phyloP scores from a whole-genome alignment of 1,139 yeast genomes.

The Magnusiomyces tetraspermus region DNA sequence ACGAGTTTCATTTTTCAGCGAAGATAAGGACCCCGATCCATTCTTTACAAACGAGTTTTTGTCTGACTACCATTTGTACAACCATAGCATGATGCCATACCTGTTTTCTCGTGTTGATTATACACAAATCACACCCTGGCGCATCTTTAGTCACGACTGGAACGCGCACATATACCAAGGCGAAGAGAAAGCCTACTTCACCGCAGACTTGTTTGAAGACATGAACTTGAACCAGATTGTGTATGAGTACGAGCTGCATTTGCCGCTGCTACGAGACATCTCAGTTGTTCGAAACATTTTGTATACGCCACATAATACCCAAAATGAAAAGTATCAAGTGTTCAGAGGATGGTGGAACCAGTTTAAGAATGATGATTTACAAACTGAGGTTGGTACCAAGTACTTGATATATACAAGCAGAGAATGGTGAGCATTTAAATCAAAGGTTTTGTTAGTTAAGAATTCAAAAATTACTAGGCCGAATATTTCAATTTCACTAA shows the following conservation, averaged over 20 bases:
- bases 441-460: too few relatives aligned
- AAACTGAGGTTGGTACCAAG: background rate
- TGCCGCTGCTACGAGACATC: background rate
- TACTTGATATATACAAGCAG: background rate
- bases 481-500: too few relatives aligned
- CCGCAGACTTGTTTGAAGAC: background rate
- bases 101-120: background rate
- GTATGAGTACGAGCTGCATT: background rate
- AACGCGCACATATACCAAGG: background rate
- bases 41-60: background rate
- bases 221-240: background rate
- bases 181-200: background rate
- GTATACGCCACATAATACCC: too few relatives aligned
- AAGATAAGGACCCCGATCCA: background rate
- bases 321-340: too few relatives aligned
- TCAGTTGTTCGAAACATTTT: background rate
- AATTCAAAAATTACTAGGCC: too few relatives aligned
- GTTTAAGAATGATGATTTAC: background rate
- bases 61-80: background rate
- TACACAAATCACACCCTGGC: background rate
- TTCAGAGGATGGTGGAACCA: background rate
- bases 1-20: background rate
- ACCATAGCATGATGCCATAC: background rate
- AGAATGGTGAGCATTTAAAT: background rate
- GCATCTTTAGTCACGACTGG: background rate